Percentiles rank a stretch among this genome's conserved stretches.
Conservation (phyloP, 805 yeast species). For the Metschnikowia vanudenii region DNA sequence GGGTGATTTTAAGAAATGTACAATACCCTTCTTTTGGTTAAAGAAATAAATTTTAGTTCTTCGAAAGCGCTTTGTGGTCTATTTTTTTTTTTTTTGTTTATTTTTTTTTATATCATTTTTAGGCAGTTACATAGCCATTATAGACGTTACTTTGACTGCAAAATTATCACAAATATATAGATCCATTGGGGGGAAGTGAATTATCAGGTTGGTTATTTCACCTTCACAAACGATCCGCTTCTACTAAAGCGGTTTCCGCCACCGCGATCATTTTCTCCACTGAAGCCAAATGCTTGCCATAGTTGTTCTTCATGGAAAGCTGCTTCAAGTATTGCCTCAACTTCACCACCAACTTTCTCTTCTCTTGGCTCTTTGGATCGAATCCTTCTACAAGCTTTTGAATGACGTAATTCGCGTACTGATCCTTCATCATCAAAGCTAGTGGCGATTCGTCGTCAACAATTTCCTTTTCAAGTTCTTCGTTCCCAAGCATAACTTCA, state of each 20-base stretch:
- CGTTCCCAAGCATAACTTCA: constrained; percentile 58
- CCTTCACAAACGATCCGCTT: constrained; percentile 27
- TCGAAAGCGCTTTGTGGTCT: not conserved
- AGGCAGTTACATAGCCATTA: not conserved
- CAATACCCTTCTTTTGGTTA: not conserved
- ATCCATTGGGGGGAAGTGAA: not conserved
- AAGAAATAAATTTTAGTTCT: not conserved
- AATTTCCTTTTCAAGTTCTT: constrained; percentile 43
- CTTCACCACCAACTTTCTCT: constrained; percentile 65
- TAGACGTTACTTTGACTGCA: not conserved
- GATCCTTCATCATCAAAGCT: constrained; percentile 94
- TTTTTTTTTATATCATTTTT: not conserved
- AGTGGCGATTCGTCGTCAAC: constrained; percentile 69
- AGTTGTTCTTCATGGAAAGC: constrained; percentile 59
- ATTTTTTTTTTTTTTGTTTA: not conserved
- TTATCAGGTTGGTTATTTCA: not conserved
- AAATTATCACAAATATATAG: constrained; percentile 5
- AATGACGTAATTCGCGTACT: constrained; percentile 95
- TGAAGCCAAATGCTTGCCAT: constrained; percentile 81
- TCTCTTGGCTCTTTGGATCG: constrained; percentile 57
- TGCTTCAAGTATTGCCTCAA: constrained; percentile 78
- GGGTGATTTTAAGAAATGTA: not conserved
- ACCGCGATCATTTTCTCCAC: constrained; percentile 69
- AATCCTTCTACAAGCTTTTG: constrained; percentile 89
- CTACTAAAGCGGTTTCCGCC: constrained; percentile 48